Evolutionary conservation across 2,329 filamentous ascomycete genomes (phyloP).

Genomic region (Colletotrichum navitas): DNA sequence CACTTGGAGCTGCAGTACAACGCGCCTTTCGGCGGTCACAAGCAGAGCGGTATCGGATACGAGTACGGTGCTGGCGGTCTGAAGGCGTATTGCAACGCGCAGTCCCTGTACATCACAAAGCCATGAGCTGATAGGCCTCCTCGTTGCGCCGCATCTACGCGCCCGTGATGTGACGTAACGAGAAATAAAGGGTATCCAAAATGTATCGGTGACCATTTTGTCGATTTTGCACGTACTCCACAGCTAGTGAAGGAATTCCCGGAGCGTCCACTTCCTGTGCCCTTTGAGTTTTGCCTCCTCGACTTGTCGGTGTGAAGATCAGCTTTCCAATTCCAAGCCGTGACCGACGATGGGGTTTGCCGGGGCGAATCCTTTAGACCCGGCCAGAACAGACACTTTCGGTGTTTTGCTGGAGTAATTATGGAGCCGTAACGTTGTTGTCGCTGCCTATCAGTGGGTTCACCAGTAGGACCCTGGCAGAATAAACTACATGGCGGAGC

Average conservation of each 20-base stretch:
- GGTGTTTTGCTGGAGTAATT: constrained; percentile 24
- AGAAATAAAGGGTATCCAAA: constrained; percentile 7
- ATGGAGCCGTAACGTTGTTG: constrained; percentile 9
- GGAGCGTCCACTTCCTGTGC: not conserved
- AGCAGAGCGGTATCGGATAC: constrained; percentile 58
- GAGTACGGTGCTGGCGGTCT: constrained; percentile 58
- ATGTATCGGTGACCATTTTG: not conserved
- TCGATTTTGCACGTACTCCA: constrained; percentile 7
- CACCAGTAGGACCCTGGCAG: constrained; percentile 7
- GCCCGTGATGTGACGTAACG: constrained; percentile 21
- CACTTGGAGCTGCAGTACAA: constrained; percentile 60
- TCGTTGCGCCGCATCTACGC: not conserved
- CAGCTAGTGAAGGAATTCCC: constrained; percentile 6
- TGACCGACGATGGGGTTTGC: not conserved
- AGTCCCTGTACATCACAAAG: constrained; percentile 38
- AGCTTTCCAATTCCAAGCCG: constrained; percentile 8
- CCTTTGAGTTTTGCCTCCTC: not conserved
- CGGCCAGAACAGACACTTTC: constrained; percentile 16
- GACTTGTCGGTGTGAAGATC: constrained; percentile 1
- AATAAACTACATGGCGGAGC: not conserved
- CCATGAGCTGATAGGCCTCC: constrained; percentile 9
- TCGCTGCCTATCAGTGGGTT: constrained; percentile 9
- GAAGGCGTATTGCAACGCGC: constrained; percentile 50
- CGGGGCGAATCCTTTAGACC: constrained; percentile 5
- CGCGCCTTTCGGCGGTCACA: constrained; percentile 59